Percentiles rank a stretch among this genome's conserved stretches.
phyloP scores from a whole-genome alignment of 2,329 filamentous ascomycete genomes.

The Phoma sp. region DNA sequence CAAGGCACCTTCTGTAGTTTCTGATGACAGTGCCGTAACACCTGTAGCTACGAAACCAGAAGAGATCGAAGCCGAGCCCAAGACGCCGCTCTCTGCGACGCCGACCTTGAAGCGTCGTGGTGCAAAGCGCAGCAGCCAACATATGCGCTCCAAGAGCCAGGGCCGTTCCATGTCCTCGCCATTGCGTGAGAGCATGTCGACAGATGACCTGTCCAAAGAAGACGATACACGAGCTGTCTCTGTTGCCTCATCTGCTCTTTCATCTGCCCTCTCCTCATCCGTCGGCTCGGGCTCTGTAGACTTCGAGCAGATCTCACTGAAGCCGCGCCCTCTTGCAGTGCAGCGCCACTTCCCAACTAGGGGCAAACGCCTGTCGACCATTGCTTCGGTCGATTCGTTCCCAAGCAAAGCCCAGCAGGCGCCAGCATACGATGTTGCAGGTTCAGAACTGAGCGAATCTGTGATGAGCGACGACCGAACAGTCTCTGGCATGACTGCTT shows the following conservation, averaged over 20 bases:
- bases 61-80: constrained; percentile 18
- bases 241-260: constrained; percentile 38
- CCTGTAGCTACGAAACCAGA: constrained; percentile 19
- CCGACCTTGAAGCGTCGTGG: constrained; percentile 48
- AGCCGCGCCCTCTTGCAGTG: constrained; percentile 46
- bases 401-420: constrained; percentile 43
- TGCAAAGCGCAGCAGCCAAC: constrained; percentile 43
- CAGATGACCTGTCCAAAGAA: constrained; percentile 24
- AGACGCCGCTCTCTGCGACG: constrained; percentile 35
- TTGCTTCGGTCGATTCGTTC: constrained; percentile 63
- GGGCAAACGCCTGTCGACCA: constrained; percentile 64
- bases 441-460: constrained; percentile 33
- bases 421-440: constrained; percentile 33
- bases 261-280: constrained; percentile 45
- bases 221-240: constrained; percentile 31
- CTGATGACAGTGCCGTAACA: constrained; percentile 27
- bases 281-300: constrained; percentile 42
- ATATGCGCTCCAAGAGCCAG: constrained; percentile 52
- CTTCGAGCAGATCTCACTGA: constrained; percentile 38
- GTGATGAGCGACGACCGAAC: constrained; percentile 25
- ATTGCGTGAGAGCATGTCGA: constrained; percentile 32
- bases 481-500: constrained; percentile 30
- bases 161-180: constrained; percentile 41
- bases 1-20: constrained; percentile 23
- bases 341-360: constrained; percentile 58